Base-by-base conservation (phyloP, 768 basidiomycete species). In the Mycena metata region DNA sequence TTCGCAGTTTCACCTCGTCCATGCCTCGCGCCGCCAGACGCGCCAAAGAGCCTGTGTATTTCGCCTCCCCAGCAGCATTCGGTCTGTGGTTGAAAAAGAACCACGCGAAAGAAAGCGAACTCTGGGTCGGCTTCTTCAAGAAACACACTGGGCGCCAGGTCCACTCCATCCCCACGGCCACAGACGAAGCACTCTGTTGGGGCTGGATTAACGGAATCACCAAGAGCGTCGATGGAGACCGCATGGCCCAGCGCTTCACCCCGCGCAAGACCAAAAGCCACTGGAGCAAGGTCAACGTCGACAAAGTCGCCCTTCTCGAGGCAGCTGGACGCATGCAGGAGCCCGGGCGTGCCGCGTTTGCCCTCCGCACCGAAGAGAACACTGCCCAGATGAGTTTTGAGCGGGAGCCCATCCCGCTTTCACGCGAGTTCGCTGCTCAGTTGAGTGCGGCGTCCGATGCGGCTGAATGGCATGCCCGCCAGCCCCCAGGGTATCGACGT, bases 281-380 rank as follows among this genome's bases (percentile, higher is more conserved):
- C 39, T 68, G 67, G 67, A 68, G 67, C 43, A 56, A 57, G 23
- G 61, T 63, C 55, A 68, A 68, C 35, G 60, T 68, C n/a, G 60
- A 43, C 10, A 63, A 68, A 21, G 45, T 63, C 46, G 54, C 60
- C 8, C 35, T 21, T 5, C 67, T 68, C 35, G 67, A 68, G 30
- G 42, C 55, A 8, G 67, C 36, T 10, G 55, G 67, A 24, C 60
- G 67, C 7, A 68, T 68, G 47, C 60, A 68, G 30, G 61, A 58
- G 7, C 54, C 67, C 8, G 67, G 67, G 2, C 52, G 55, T n/a
- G 67, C 67, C 13, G 67, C 67, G 12, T 68, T 68, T 52, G 61
- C 67, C 12, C 67, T 43, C 23, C 52, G 67, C 24, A 68, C 47
- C 0, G 67, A 68, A 45, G 67, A 55, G 39, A 68, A 62, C 41